Evolutionary conservation across 2,329 filamentous ascomycete genomes (phyloP).

Genomic region (Exophiala sp.): DNA sequence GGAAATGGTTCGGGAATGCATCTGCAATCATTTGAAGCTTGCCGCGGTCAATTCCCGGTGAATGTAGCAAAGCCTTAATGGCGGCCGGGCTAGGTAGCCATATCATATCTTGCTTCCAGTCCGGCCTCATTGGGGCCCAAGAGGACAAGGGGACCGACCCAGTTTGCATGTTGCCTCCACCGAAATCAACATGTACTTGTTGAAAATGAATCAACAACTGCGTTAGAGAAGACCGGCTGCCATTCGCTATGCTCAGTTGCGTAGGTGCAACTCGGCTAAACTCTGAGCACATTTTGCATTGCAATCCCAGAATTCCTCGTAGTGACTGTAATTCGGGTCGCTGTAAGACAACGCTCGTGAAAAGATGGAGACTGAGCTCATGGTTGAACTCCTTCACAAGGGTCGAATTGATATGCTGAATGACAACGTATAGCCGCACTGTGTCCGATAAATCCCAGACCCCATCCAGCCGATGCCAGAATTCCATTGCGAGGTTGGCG

Average conservation of each 20-base stretch:
- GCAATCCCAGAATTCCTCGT: slow-evolving; percentile 49
- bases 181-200: slow-evolving; percentile 34
- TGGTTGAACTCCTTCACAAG: slow-evolving; percentile 55
- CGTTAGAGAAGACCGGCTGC: slow-evolving; percentile 23
- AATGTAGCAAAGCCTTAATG: slow-evolving; percentile 43
- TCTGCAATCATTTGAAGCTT: slow-evolving; percentile 50
- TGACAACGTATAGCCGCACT: slow-evolving; percentile 57
- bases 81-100: slow-evolving; percentile 50
- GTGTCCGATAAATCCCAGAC: slow-evolving; percentile 58
- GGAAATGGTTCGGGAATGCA: slow-evolving; percentile 45
- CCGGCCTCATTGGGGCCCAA: slow-evolving; percentile 31
- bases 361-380: slow-evolving; percentile 52
- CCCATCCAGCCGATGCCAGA: slow-evolving; percentile 57
- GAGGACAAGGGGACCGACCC: background rate
- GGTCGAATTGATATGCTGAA: slow-evolving; percentile 56
- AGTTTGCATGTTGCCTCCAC: slow-evolving; percentile 9
- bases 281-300: slow-evolving; percentile 49
- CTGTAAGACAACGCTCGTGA: slow-evolving; percentile 54
- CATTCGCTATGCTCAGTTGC: slow-evolving; percentile 1
- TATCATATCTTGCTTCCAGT: slow-evolving; percentile 59
- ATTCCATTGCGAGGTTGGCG: slow-evolving; percentile 50
- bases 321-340: slow-evolving; percentile 54
- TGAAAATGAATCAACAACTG: slow-evolving; percentile 37
- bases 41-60: slow-evolving; percentile 52
- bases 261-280: background rate